Evolutionary conservation across 306 rosid species (phyloP), one percentile per base, ranked within the genome.

Genomic region (Castanopsis chinensis): DNA sequence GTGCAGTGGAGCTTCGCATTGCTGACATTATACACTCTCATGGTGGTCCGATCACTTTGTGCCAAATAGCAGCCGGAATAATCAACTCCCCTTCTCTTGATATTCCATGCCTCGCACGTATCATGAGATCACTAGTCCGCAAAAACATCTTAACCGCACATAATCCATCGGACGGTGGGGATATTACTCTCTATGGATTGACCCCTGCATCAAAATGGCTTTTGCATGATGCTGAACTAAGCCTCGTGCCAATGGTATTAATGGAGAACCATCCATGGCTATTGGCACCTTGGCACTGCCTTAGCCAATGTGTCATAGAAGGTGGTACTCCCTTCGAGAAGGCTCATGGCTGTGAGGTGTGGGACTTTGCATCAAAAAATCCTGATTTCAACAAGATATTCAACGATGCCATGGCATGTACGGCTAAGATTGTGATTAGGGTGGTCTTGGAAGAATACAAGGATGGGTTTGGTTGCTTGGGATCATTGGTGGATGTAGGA

Each of bases 11-110:
- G 41, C 86, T 85, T 49, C 73, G 73, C 41, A 65, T 85, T 17
- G 70, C 79, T 5, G 88, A 79, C 58, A 76, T 82, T 59, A 85
- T 82, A 67, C 76, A 82, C 78, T 82, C 84, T 27, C 71, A 76
- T 4, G 71, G 77, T 3, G 27, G 60, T 21, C 80, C 69, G 2
- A 55, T 82, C 13, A 72, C 82, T 25, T 57, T 82, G 71, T 21
- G 64, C 23, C 84, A 82, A 49, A 69, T 82, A 6, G 80, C 82
- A 4, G 5, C 78, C 13, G 13, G 19, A 1, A 45, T 45, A 45
- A n/a, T 70, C 13, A 43, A 57, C 13, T 76, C 80, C 2, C 43
- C 82, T 2, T 71, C 75, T 20, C 74, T 76, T 3, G 28, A 74
- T 10, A 76, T 79, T 15, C 25, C 81, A 23, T 25, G 27, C 45